Evolutionary conservation across 371 early-diverging fungal species (phyloP).

Genomic region (Apophysomyces trapeziformis): DNA sequence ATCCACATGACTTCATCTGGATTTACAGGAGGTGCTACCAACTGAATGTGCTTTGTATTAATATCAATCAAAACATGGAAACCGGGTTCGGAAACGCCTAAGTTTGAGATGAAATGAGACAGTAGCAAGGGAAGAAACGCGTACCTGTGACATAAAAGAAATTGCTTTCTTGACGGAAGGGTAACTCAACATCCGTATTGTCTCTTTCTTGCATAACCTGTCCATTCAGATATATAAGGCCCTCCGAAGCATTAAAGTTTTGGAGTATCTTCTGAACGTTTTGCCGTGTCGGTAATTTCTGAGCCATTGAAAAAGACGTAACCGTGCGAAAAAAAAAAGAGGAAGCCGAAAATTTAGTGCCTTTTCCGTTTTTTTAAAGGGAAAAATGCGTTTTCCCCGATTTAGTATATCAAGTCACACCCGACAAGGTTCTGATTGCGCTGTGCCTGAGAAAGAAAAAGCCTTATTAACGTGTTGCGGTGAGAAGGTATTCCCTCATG

Average conservation of each 20-base stretch:
- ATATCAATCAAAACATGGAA: slow-evolving; percentile 76
- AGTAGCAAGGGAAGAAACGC: not conserved
- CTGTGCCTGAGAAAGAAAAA: no score
- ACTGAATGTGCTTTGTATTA: slow-evolving; percentile 59
- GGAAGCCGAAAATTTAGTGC: not conserved
- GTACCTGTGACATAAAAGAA: slow-evolving; percentile 73
- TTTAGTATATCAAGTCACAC: no score
- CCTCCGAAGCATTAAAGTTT: slow-evolving; percentile 59
- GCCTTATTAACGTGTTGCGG: no score
- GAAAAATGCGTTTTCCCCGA: not conserved
- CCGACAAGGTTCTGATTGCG: no score
- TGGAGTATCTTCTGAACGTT: slow-evolving; percentile 68
- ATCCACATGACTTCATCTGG: slow-evolving; percentile 87
- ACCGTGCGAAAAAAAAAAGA: slow-evolving; percentile 17
- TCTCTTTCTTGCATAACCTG: slow-evolving; percentile 68
- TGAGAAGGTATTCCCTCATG: no score
- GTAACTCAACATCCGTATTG: slow-evolving; percentile 75
- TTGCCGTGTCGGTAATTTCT: slow-evolving; percentile 59
- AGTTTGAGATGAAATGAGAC: not conserved
- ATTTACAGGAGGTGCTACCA: slow-evolving; percentile 72
- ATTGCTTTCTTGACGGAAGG: slow-evolving; percentile 88
- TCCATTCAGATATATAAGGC: slow-evolving; percentile 73
- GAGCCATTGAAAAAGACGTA: slow-evolving; percentile 20
- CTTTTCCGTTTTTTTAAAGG: not conserved
- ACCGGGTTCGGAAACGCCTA: slow-evolving; percentile 77